Conservation (phyloP, 2,329 filamentous ascomycete genomes). For the Pseudogymnoascus sp. region DNA sequence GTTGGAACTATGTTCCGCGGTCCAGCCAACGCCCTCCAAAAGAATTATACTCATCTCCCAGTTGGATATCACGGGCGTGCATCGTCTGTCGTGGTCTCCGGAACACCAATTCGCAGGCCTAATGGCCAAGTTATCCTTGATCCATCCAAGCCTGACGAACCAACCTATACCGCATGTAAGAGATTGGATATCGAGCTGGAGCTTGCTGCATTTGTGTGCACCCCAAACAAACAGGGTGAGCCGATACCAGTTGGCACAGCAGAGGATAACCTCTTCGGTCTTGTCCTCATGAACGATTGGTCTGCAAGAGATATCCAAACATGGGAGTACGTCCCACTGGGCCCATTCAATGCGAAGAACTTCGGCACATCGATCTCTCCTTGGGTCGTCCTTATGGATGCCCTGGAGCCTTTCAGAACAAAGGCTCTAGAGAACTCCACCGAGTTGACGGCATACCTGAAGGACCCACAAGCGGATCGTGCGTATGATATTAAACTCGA, state of each 20-base stretch:
- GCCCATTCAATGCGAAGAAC: constrained; percentile 78
- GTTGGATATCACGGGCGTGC: constrained; percentile 76
- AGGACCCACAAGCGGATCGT: constrained; percentile 48
- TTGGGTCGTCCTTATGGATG: constrained; percentile 72
- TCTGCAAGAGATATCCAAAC: constrained; percentile 73
- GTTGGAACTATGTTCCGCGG: constrained; percentile 66
- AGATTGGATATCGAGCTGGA: constrained; percentile 75
- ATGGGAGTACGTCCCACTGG: constrained; percentile 77
- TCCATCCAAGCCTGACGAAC: constrained; percentile 51
- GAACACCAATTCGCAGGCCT: constrained; percentile 64
- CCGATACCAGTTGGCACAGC: constrained; percentile 56
- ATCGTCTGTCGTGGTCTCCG: constrained; percentile 66
- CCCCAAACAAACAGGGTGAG: constrained; percentile 54
- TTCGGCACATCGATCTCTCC: constrained; percentile 70
- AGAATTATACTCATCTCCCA: constrained; percentile 74
- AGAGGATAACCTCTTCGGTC: constrained; percentile 65
- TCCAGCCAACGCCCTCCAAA: constrained; percentile 62
- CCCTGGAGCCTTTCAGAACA: constrained; percentile 58
- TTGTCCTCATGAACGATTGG: constrained; percentile 84
- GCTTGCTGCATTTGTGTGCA: constrained; percentile 65
- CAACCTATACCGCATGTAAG: constrained; percentile 53
- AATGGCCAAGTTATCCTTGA: constrained; percentile 65
- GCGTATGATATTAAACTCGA: constrained; percentile 63
- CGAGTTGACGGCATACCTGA: constrained; percentile 52
- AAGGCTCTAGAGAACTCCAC: constrained; percentile 46